Evolutionary conservation across 139 green algal species (phyloP).

Genomic region (Micractinium sp.): DNA sequence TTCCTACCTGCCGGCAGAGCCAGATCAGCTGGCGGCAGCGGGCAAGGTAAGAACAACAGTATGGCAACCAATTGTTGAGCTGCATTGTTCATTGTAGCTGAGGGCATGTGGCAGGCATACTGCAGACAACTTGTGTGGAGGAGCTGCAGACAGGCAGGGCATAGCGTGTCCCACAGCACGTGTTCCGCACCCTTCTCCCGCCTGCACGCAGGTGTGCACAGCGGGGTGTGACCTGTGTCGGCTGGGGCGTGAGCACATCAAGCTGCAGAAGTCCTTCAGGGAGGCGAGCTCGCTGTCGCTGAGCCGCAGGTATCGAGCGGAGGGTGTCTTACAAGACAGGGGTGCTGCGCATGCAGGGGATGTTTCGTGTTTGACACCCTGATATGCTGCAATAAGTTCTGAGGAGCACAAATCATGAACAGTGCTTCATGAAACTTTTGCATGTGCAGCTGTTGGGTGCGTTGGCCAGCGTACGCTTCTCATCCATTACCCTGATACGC

Average conservation of each 20-base stretch:
- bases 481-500: too few relatives aligned
- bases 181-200: neutral
- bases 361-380: too few relatives aligned
- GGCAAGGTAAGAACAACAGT: neutral
- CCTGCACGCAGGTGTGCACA: slow-evolving; percentile 2
- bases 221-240: slow-evolving; percentile 21
- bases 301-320: neutral
- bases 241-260: slow-evolving; percentile 8
- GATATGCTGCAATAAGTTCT: too few relatives aligned
- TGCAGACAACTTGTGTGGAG: too few relatives aligned
- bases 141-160: neutral
- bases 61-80: neutral
- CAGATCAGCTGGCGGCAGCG: slow-evolving; percentile 12
- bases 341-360: too few relatives aligned
- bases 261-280: slow-evolving; percentile 12
- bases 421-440: too few relatives aligned
- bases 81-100: too few relatives aligned
- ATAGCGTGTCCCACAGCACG: neutral
- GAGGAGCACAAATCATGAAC: too few relatives aligned
- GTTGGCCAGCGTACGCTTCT: too few relatives aligned
- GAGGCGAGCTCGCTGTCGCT: slow-evolving; percentile 12
- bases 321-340: neutral
- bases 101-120: too few relatives aligned
- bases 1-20: slow-evolving; percentile 9
- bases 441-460: too few relatives aligned